A percentile compares a stretch with the other conserved stretches of the same genome.
Conservation (phyloP, 169 alveolate species). For the Eimeria praecox region DNA sequence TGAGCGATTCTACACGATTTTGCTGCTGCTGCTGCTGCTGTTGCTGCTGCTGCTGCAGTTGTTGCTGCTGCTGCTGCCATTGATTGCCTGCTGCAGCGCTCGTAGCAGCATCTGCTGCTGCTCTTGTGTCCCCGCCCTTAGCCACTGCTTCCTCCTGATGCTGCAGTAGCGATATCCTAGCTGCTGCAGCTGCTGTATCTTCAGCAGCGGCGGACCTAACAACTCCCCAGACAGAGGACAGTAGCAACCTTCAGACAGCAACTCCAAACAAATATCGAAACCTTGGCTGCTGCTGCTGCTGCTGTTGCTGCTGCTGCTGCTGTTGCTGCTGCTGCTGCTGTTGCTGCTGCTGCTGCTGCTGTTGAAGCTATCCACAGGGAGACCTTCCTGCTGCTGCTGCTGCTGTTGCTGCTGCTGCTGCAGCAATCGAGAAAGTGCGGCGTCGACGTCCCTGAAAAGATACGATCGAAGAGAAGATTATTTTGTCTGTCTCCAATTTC, state of each 20-base stretch:
- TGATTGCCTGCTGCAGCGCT: slow-evolving; percentile 36
- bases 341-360: slow-evolving; percentile 45
- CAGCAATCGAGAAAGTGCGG: neutral
- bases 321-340: neutral
- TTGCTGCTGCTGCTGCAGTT: neutral
- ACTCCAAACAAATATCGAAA: slow-evolving; percentile 15
- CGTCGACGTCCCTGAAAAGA: neutral
- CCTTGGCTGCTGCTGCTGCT: neutral
- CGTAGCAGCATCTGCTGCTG: slow-evolving; percentile 48
- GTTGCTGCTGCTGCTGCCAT: neutral
- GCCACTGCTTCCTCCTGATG: slow-evolving; percentile 60
- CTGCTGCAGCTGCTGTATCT: slow-evolving; percentile 61
- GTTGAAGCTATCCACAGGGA: neutral
- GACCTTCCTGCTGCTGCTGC: neutral
- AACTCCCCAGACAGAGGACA: slow-evolving; percentile 75
- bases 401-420: slow-evolving; percentile 32
- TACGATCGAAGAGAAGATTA: neutral
- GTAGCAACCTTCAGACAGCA: slow-evolving; percentile 74
- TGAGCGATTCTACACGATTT: neutral
- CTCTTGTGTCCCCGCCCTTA: slow-evolving; percentile 10
- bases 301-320: slow-evolving; percentile 16
- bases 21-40: slow-evolving; percentile 21
- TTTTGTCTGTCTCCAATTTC: neutral
- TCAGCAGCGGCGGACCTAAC: slow-evolving; percentile 59
- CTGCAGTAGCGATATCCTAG: slow-evolving; percentile 37